A percentile compares a stretch with the other conserved stretches of the same genome.
Conservation (phyloP, 306 rosid species). For the Senna tora region DNA sequence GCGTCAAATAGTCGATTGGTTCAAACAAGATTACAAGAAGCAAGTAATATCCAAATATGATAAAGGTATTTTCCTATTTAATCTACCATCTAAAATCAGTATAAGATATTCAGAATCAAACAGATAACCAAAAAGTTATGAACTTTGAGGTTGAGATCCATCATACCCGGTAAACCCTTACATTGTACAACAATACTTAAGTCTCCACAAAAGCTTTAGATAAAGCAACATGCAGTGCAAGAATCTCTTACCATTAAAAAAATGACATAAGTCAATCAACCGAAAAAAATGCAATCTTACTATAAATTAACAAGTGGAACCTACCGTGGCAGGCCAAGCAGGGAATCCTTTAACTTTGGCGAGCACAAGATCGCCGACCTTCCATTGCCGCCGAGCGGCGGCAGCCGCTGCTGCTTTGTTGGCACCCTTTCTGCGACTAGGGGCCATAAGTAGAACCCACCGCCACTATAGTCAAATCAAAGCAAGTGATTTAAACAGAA, state of each 20-base stretch:
- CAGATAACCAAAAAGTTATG: not conserved
- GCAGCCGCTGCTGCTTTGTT: conserved; percentile 80
- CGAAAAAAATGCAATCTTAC: not conserved
- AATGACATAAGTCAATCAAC: not conserved
- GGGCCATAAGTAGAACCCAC: conserved; percentile 64
- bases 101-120: not conserved
- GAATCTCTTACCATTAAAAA: conserved; percentile 35
- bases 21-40: not conserved
- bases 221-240: conserved; percentile 38
- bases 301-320: conserved; percentile 10
- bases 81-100: not conserved
- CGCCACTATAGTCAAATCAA: conserved; percentile 47
- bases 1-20: not conserved
- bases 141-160: conserved; percentile 43
- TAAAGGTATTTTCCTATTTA: not conserved
- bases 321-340: conserved; percentile 97
- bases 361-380: conserved; percentile 95
- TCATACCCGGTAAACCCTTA: conserved; percentile 9
- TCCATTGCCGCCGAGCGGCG: conserved; percentile 90
- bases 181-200: conserved; percentile 28
- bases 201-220: conserved; percentile 1
- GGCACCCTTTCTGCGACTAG: conserved; percentile 76
- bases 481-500: conserved; percentile 45
- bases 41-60: not conserved
- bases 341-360: conserved; percentile 97